Conservation (phyloP, 73 alveolate species). For the Paramecium pentaurelia region DNA sequence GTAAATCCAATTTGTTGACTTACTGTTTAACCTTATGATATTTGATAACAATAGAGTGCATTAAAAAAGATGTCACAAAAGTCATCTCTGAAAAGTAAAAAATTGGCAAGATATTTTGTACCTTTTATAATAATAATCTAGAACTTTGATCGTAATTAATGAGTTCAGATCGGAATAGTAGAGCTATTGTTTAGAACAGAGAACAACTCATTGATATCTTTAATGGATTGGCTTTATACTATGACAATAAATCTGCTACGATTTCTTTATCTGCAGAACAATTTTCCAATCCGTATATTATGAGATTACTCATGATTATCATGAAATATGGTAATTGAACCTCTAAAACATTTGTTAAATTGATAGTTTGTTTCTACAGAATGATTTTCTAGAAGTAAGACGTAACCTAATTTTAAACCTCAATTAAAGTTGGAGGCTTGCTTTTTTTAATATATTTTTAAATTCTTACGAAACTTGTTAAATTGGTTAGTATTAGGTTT, state of each 20-base stretch:
- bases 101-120: conserved; percentile 30
- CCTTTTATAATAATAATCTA: not conserved
- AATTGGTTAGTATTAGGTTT: not conserved
- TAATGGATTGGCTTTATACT: not conserved
- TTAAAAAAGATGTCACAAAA: conserved; percentile 18
- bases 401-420: not conserved
- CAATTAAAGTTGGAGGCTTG: conserved; percentile 10
- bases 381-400: conserved; percentile 13
- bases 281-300: not conserved
- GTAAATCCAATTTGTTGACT: not conserved
- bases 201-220: conserved; percentile 41
- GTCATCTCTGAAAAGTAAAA: conserved; percentile 34
- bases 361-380: not conserved
- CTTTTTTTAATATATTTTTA: not conserved
- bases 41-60: not conserved
- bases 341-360: not conserved
- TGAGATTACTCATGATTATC: not conserved
- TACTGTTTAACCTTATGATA: not conserved
- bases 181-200: not conserved
- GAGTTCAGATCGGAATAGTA: not conserved
- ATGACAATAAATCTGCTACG: not conserved
- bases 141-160: not conserved
- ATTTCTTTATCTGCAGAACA: not conserved
- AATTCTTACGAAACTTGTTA: not conserved
- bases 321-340: conserved; percentile 5